A percentile compares a stretch with the other conserved stretches of the same genome.
Evolutionary conservation across 768 basidiomycete genomes (phyloP).

Genomic region (Podaxis sp.): DNA sequence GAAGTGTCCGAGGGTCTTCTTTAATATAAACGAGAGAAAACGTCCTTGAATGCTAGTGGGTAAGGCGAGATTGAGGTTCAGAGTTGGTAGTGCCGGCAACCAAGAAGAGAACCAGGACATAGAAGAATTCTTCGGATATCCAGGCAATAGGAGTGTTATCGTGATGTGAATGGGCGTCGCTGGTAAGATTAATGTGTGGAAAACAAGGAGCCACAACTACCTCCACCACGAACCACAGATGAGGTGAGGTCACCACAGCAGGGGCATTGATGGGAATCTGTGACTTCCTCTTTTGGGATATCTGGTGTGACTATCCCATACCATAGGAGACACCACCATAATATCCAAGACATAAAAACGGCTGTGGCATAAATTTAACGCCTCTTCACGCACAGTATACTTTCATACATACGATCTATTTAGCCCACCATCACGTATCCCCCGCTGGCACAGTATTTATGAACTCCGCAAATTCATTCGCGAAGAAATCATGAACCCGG

Average conservation of each 20-base stretch:
- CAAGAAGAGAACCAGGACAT: constrained; percentile 53
- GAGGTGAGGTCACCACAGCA: constrained; percentile 11
- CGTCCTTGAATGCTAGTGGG: constrained; percentile 77
- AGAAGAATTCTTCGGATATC: not conserved
- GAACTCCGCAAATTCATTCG: not conserved
- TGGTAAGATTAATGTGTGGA: not conserved
- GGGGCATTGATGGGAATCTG: not conserved
- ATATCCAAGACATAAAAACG: no score
- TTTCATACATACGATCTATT: not conserved
- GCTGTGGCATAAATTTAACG: no score
- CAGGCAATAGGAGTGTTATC: not conserved
- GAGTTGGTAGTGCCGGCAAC: constrained; percentile 60
- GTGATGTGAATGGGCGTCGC: not conserved
- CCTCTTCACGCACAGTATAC: not conserved
- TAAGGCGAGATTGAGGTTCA: constrained; percentile 64
- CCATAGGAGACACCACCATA: not conserved
- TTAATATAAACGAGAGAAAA: constrained; percentile 86
- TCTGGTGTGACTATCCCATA: not conserved
- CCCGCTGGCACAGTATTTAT: not conserved
- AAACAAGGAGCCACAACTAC: not conserved
- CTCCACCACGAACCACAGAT: not conserved
- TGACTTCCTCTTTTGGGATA: constrained; percentile 9
- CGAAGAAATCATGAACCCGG: constrained; percentile 27
- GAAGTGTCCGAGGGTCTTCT: constrained; percentile 78
- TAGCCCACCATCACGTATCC: not conserved